Percentiles rank a stretch among this genome's conserved stretches.
phyloP scores from a whole-genome alignment of 2,329 filamentous ascomycete species.

The Alternaria conjuncta region DNA sequence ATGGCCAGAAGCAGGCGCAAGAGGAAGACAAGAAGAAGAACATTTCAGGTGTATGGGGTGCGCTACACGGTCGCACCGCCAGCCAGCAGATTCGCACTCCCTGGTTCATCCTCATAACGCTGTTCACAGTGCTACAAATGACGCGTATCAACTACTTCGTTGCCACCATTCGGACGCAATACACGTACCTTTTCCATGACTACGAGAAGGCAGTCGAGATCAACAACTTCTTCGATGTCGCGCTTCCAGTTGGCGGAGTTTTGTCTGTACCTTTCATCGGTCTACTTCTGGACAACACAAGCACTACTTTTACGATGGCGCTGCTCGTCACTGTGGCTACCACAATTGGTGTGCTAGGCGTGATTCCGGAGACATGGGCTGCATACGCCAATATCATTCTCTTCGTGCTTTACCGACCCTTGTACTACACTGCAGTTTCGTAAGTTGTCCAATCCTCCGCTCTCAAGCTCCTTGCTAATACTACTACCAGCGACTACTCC shows the following conservation, averaged over 20 bases:
- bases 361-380: constrained; percentile 72
- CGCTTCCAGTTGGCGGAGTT: constrained; percentile 82
- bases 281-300: constrained; percentile 75
- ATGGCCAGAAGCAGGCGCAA: constrained; percentile 67
- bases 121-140: constrained; percentile 73
- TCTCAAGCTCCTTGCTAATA: constrained; percentile 5
- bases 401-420: constrained; percentile 83
- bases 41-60: constrained; percentile 82
- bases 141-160: constrained; percentile 94
- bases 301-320: constrained; percentile 73
- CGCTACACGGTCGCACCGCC: constrained; percentile 76
- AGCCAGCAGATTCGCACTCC: constrained; percentile 75
- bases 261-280: constrained; percentile 89
- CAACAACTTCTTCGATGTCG: constrained; percentile 87
- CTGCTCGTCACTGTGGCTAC: constrained; percentile 75
- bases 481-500: constrained; percentile 69
- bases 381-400: constrained; percentile 78
- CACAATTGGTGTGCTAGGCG: constrained; percentile 75
- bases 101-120: constrained; percentile 84
- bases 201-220: constrained; percentile 68
- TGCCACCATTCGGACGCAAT: constrained; percentile 83
- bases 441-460: constrained; percentile 40
- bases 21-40: constrained; percentile 72
- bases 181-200: constrained; percentile 74
- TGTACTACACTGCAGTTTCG: constrained; percentile 90